Evolutionary conservation across 805 yeast species (phyloP), one percentile per base, ranked within the genome.

Genomic region (Jamesozyma rosinii): DNA sequence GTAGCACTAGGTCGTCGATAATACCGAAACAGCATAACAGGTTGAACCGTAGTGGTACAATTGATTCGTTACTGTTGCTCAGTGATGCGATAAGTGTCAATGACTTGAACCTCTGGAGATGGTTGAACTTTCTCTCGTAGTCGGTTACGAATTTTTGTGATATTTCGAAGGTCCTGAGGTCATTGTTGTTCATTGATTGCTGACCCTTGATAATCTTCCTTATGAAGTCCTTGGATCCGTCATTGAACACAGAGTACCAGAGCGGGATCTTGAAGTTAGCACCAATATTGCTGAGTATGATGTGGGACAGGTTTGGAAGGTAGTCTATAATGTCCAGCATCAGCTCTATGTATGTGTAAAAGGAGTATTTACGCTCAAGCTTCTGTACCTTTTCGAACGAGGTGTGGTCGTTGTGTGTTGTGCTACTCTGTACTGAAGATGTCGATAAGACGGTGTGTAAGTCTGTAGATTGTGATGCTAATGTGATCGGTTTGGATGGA

Each of bases 211-310:
- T 54, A 24, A 61, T 59, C 42, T 59, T 60, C 35, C 51, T 58
- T 40, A 58, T 55, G 38, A 61, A 61, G 27, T 60, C 65, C 32
- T 52, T 52, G 4, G 64, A 54, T 0, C 63, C 63, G 44, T 61
- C 63, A 41, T 61, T 61, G 18, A 61, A 49, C 17, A 53, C 59
- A 11, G 65, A 60, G 37, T 61, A 61, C 65, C 65, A 61, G 17
- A 77, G 58, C 3, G 80, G 76, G 14, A 77, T 71, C 29, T 71
- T 69, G 51, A 78, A 77, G 19, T 69, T 69, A 5, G 79, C 77
- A 4, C 77, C 68, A 1, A 78, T 67, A 37, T 76, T 71, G 18
- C 62, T 58, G 10, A 78, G 47, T 14, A 56, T 52, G 5, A 78
- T 50, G 20, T 61, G 62, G 27, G 64, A 55, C 8, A 77, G 47